A percentile compares a stretch with the other conserved stretches of the same genome.
Conservation (phyloP, 2,329 filamentous ascomycete species). For the Aspergillus pseudoglaucus region DNA sequence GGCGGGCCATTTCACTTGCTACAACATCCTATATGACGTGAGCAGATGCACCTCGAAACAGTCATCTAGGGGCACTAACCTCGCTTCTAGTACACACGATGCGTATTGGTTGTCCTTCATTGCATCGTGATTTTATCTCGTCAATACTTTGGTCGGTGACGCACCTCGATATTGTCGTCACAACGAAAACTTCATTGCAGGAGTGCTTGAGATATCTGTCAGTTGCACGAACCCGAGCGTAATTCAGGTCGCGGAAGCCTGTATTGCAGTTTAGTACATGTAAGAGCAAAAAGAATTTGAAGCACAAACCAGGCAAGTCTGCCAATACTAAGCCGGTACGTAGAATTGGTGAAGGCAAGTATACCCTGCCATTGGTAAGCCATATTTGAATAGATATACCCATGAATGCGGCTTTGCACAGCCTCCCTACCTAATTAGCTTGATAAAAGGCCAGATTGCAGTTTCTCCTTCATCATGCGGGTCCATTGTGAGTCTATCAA, state of each 20-base stretch:
- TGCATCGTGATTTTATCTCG: conserved; percentile 7
- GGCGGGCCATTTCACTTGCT: conserved; percentile 6
- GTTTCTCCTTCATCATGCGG: not conserved
- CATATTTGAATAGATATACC: not conserved
- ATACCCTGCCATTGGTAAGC: conserved; percentile 11
- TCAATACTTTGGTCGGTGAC: conserved; percentile 11
- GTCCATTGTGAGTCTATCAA: conserved; percentile 13
- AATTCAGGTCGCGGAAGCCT: conserved; percentile 19
- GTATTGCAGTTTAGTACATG: not conserved
- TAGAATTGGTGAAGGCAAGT: conserved; percentile 12
- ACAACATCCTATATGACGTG: conserved; percentile 4
- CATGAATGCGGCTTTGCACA: not conserved
- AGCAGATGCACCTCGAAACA: not conserved
- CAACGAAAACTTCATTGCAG: conserved; percentile 19
- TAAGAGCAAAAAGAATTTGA: not conserved
- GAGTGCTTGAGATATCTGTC: conserved; percentile 13
- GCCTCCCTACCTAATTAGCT: conserved; percentile 12
- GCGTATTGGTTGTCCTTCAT: conserved; percentile 4
- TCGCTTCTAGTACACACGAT: conserved; percentile 18
- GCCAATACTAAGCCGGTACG: conserved; percentile 15
- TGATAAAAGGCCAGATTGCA: conserved; percentile 18
- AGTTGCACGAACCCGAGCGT: conserved; percentile 12
- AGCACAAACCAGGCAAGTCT: conserved; percentile 14
- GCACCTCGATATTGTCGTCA: conserved; percentile 13
- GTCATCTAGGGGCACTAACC: not conserved